Conservation (phyloP, 352 stramenopile species). For the Aphanomyces stellatus region DNA sequence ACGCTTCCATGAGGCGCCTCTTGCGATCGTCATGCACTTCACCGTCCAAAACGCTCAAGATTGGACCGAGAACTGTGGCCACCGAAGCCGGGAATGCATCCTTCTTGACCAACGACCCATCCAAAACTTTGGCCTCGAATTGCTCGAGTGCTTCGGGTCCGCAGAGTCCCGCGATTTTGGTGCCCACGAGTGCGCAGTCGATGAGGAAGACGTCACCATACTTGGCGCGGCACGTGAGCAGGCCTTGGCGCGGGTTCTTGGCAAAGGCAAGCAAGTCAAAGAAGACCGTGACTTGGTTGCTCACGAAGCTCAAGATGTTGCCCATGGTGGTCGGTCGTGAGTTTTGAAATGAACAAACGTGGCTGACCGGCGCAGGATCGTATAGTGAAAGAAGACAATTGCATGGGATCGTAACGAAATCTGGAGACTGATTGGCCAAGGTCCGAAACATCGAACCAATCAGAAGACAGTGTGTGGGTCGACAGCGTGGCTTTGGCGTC, state of each 20-base stretch:
- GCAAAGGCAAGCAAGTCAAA: neutral
- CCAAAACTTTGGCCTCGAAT: neutral
- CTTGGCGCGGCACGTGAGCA: neutral
- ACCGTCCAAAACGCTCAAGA: conserved; percentile 4
- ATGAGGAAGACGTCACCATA: conserved; percentile 13
- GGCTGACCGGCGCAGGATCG: too few relatives aligned
- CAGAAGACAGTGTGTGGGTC: too few relatives aligned
- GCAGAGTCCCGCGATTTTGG: conserved; percentile 7
- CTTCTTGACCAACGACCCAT: neutral
- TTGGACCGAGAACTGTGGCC: conserved; percentile 1
- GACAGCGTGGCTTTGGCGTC: too few relatives aligned
- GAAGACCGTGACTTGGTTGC: neutral
- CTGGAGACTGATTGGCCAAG: too few relatives aligned
- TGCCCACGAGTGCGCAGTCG: conserved; percentile 3
- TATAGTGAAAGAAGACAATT: too few relatives aligned
- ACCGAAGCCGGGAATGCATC: neutral
- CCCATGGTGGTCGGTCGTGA: too few relatives aligned
- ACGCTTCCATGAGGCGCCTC: neutral
- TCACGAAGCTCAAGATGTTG: neutral
- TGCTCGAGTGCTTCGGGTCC: neutral
- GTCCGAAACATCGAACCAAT: too few relatives aligned
- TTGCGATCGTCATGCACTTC: neutral
- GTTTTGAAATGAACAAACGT: too few relatives aligned
- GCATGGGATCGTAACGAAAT: too few relatives aligned
- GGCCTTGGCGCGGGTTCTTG: neutral